A percentile compares a stretch with the other conserved stretches of the same genome.
Evolutionary conservation across 2,329 filamentous ascomycete genomes (phyloP).

Genomic region (Thelonectria rubi): DNA sequence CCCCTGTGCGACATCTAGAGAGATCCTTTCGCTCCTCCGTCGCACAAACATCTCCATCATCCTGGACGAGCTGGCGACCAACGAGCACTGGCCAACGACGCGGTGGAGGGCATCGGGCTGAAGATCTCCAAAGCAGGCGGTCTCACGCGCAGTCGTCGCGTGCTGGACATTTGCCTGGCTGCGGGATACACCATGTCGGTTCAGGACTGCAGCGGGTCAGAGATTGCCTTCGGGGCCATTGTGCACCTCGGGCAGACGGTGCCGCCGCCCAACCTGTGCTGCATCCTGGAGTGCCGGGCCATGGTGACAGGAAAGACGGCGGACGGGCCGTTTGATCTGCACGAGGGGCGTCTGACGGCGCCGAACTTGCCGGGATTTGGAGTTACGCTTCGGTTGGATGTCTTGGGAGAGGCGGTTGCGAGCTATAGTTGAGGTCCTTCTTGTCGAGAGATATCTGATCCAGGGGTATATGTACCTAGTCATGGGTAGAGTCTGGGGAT

Average conservation of each 20-base stretch:
- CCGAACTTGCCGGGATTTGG: constrained; percentile 29
- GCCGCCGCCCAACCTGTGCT: constrained; percentile 27
- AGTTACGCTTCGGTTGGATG: constrained; percentile 26
- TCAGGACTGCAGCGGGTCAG: constrained; percentile 30
- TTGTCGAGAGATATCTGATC: not conserved
- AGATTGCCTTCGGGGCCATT: constrained; percentile 33
- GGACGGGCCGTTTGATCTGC: constrained; percentile 30
- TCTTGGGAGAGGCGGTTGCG: constrained; percentile 30
- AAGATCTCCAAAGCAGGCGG: constrained; percentile 37
- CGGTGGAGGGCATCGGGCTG: constrained; percentile 29
- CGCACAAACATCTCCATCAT: constrained; percentile 29
- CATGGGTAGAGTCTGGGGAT: too few relatives aligned
- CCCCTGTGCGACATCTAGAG: constrained; percentile 29
- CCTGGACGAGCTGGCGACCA: constrained; percentile 30
- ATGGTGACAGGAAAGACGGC: constrained; percentile 30
- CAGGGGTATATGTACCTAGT: too few relatives aligned
- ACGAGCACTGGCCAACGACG: constrained; percentile 30
- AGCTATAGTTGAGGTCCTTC: constrained; percentile 23
- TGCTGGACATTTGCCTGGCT: constrained; percentile 31
- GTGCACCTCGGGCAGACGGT: constrained; percentile 32
- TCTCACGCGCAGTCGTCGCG: constrained; percentile 28
- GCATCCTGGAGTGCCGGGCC: constrained; percentile 29
- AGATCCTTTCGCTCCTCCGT: constrained; percentile 25
- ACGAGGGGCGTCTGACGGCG: constrained; percentile 24
- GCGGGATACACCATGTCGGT: constrained; percentile 33